Evolutionary conservation across 176 grass and related monocot genomes (phyloP), one percentile per base, ranked within the genome.

Genomic region (Raddia guianensis): DNA sequence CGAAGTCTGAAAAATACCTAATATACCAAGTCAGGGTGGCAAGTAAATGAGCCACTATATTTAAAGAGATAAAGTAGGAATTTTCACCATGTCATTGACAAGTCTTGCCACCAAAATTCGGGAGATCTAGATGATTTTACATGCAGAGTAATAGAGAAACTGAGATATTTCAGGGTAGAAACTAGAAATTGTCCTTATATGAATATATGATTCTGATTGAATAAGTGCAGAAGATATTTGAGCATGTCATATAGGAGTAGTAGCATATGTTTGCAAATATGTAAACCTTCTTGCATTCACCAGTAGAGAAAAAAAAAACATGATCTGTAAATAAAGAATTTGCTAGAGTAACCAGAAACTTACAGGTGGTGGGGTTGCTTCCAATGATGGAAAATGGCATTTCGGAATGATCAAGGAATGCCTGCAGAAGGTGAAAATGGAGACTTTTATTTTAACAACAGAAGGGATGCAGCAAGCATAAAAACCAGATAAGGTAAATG

Each of bases 331-430:
- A 13, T 12, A 58, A 9, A 61, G 56, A 21, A 63, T 50, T 67
- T 74, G 8, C 35, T 66, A 52, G 34, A 67, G 56, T 69, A 62
- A 46, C 15, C 8, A 66, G 49, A 4, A 68, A 75, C 88, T 87
- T 82, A 97, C 94, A 76, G 74, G 47, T 52, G 91, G 91, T 85
- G 94, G 88, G 46, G 91, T 97, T 70, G 78, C 88, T 47, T 87
- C 86, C 4, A 97, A 65, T 14, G 88, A 91, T 35, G 91, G 86
- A 77, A 84, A 93, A 89, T 97, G 94, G 8, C 55, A 61, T 86
- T 97, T 97, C 83, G 94, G 94, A 87, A 97, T 91, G 66, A 97
- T 85, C 60, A 97, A 89, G 15, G 94, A 92, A 86, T 97, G 88
- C 84, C 88, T 93, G 83, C 43, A 84, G 10, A 27, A 16, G 20